A percentile compares a stretch with the other conserved stretches of the same genome.
Evolutionary conservation across 768 basidiomycete species (phyloP).

Genomic region (Daedalea quercina): DNA sequence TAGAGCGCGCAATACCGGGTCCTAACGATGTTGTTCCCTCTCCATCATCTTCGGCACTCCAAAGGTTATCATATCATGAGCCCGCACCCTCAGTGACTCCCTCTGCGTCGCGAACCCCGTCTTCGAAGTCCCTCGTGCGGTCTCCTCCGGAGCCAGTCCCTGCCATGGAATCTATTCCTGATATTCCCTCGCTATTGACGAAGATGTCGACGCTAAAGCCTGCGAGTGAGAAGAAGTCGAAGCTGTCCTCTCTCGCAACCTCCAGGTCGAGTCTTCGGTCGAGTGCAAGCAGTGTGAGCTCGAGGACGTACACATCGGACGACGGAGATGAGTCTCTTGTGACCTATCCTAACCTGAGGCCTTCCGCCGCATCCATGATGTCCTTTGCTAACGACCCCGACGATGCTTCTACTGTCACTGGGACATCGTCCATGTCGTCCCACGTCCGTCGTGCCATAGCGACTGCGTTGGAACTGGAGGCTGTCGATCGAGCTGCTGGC

Average conservation of each 20-base stretch:
- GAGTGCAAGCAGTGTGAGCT: conserved; percentile 38
- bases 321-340: conserved; percentile 38
- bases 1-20: conserved; percentile 26
- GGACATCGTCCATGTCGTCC: conserved; percentile 47
- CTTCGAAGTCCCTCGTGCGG: conserved; percentile 31
- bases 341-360: conserved; percentile 67
- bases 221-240: conserved; percentile 39
- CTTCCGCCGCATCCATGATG: conserved; percentile 48
- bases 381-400: conserved; percentile 13
- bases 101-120: conserved; percentile 31
- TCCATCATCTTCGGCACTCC: conserved; percentile 61
- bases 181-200: conserved; percentile 33
- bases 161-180: conserved; percentile 45
- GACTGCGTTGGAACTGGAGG: conserved; percentile 61
- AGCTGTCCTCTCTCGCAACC: conserved; percentile 61
- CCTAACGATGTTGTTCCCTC: conserved; percentile 59
- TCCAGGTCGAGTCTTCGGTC: conserved; percentile 41
- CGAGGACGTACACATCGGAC: conserved; percentile 44
- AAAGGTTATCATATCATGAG: conserved; percentile 51
- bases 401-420: conserved; percentile 16
- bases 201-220: conserved; percentile 8
- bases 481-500: conserved; percentile 28
- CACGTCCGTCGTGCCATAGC: conserved; percentile 60
- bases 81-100: conserved; percentile 50
- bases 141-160: conserved; percentile 31